Percentiles rank a stretch among this genome's conserved stretches.
These are phyloP conservation scores for Trichodelitschia bisporula DNA, from an alignment of 495 filamentous ascomycete species.

Conservation along the genomic window DNA sequence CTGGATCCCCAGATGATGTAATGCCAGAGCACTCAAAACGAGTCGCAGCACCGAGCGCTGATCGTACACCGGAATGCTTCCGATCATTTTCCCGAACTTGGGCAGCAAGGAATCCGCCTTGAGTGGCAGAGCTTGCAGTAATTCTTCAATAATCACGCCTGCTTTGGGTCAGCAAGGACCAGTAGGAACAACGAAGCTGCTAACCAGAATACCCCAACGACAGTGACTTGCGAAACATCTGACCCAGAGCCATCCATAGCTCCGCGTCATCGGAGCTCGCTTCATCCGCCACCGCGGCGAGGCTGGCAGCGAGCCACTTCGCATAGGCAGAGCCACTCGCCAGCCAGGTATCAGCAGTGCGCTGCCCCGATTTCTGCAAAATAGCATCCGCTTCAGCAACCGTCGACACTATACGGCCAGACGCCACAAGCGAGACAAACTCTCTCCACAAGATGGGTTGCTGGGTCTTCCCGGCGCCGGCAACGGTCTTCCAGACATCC, in stretches of 20 bases:
- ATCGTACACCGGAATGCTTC: too few relatives aligned
- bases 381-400: slow-evolving; percentile 52
- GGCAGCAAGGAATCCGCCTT: too few relatives aligned
- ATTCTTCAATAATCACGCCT: too few relatives aligned
- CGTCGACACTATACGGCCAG: slow-evolving; percentile 44
- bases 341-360: slow-evolving; percentile 27
- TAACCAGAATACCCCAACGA: slow-evolving; percentile 39
- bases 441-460: slow-evolving; percentile 40
- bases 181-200: too few relatives aligned
- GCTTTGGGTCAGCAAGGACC: too few relatives aligned
- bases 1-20: too few relatives aligned
- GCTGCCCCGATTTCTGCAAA: slow-evolving; percentile 13
- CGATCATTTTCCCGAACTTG: too few relatives aligned
- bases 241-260: slow-evolving; percentile 19
- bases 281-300: slow-evolving; percentile 13
- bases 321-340: slow-evolving; percentile 38
- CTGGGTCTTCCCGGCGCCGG: slow-evolving; percentile 15
- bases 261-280: background rate
- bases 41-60: too few relatives aligned
- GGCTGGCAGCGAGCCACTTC: slow-evolving; percentile 52
- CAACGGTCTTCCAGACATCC: too few relatives aligned
- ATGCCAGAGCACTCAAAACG: too few relatives aligned
- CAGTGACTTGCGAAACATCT: slow-evolving; percentile 36
- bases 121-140: too few relatives aligned
- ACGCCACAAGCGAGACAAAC: slow-evolving; percentile 34